A percentile compares a stretch with the other conserved stretches of the same genome.
phyloP scores from a whole-genome alignment of 176 grass and related monocot genomes.

The Eleusine coracana region DNA sequence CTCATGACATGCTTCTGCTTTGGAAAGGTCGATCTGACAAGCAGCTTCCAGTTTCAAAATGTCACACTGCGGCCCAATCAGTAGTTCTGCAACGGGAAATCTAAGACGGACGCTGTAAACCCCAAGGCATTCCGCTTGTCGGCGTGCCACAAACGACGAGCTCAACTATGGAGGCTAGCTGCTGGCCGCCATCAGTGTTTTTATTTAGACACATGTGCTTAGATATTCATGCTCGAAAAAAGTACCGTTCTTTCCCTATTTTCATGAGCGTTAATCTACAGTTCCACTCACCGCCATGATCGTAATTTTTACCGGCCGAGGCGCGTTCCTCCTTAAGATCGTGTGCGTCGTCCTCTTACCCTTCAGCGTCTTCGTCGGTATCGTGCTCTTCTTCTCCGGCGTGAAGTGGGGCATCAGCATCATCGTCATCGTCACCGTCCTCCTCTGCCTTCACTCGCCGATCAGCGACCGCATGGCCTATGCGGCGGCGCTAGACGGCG shows the following conservation, averaged over 20 bases:
- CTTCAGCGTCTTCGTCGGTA: background rate
- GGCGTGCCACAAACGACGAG: background rate
- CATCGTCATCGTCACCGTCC: background rate
- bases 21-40: too few relatives aligned
- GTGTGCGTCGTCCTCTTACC: background rate
- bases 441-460: background rate
- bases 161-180: constrained; percentile 27
- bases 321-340: background rate
- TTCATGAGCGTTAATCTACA: background rate
- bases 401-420: background rate
- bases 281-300: background rate
- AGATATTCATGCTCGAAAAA: background rate
- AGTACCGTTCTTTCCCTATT: background rate
- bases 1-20: too few relatives aligned
- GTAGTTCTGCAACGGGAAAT: background rate
- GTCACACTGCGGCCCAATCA: background rate
- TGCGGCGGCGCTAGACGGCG: background rate
- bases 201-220: background rate
- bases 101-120: background rate
- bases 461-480: background rate
- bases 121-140: background rate
- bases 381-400: background rate
- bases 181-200: background rate
- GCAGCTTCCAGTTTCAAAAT: too few relatives aligned
- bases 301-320: background rate